Evolutionary conservation across 2,329 filamentous ascomycete species (phyloP), one percentile per base, ranked within the genome.

Genomic region (Didymella exigua): DNA sequence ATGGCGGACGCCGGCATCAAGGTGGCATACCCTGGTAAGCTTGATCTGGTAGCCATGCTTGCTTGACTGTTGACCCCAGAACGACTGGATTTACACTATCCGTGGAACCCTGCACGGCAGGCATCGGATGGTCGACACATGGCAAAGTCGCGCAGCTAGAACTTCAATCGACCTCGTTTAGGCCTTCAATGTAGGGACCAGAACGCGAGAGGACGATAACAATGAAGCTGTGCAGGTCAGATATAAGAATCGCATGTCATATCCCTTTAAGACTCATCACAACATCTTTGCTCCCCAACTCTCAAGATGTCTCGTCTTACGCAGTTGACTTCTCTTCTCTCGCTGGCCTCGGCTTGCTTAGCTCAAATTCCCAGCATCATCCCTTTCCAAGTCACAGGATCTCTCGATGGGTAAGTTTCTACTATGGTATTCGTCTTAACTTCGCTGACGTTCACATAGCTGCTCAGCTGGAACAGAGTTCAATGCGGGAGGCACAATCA

Each of bases 401-500:
- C 57, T 30, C 61, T 74, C 7, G 71, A 71, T 29, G 44, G 50
- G 70, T 72, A 60, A 34, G 65, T 48, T 19, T 4, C 21, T 14
- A 18, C 10, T 11, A 10, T 11, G 13, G 10, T 1, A 14, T 21
- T 5, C 9, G 27, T 9, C 8, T 16, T 3, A 30, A 14, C 10
- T 19, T 16, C 18, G 19, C 52, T 62, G 31, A 64, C 23, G 16
- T 6, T 2, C 9, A 3, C 33, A 11, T 6, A 70, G 68, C 26
- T 72, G 66, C 41, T 47, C 54, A 14, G 63, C 60, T 9, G 61
- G 52, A 10, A 43, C 52, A n/a, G 66, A 67, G 7, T 73, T 63
- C 68, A 83, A 82, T 59, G 72, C 74, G 6, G 81, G 80, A 18
- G 81, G 81, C 8, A 68, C 68, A 13, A 76, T 83, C 14, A 65